Evolutionary conservation across 331 rosid genomes (phyloP), one percentile per base, ranked within the genome.

Genomic region (Quercus phellos): DNA sequence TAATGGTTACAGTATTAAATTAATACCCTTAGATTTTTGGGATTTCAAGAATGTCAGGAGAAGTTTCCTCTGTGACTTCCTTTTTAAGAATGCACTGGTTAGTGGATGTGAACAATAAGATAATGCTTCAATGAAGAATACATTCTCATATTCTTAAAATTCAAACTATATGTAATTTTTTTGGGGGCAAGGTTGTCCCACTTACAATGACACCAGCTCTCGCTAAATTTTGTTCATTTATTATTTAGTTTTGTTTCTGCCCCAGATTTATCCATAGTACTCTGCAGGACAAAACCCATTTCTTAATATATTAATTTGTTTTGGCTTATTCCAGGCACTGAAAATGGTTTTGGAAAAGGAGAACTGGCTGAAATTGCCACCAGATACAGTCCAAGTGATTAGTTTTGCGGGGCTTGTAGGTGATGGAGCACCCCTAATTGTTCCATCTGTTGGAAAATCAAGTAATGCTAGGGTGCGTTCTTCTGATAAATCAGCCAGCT

Each of bases 321-420:
- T 70, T 74, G 70, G 68, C 79, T 75, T 78, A 73, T 78, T 84
- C 72, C 75, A 95, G 99, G 99, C 99, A 7, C 92, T 93, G 55
- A 91, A 90, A 90, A 90, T 95, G 99, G 99, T 95, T 76, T 83
- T 95, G 89, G 99, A 95, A 85, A 90, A 81, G 80, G 99, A 95
- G 82, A 87, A 78, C 77, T 95, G 99, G 99, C 64, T 88, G 68
- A 76, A 77, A 73, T 84, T 95, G 86, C 94, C 97, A 58, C 89
- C 91, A 29, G 99, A 93, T 60, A 89, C 97, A 3, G 86, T 91
- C 56, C 93, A 93, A 78, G 85, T 84, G 55, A 84, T 93, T 77
- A 95, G 96, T 82, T 95, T 95, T 90, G 91, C 99, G n/a, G 99
- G 98, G 80, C 96, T 95, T 70, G 81, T 87, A 84, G 99, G 99